Base-by-base conservation (phyloP, 2,329 filamentous ascomycete species). In the Thielaviopsis cerberus region DNA sequence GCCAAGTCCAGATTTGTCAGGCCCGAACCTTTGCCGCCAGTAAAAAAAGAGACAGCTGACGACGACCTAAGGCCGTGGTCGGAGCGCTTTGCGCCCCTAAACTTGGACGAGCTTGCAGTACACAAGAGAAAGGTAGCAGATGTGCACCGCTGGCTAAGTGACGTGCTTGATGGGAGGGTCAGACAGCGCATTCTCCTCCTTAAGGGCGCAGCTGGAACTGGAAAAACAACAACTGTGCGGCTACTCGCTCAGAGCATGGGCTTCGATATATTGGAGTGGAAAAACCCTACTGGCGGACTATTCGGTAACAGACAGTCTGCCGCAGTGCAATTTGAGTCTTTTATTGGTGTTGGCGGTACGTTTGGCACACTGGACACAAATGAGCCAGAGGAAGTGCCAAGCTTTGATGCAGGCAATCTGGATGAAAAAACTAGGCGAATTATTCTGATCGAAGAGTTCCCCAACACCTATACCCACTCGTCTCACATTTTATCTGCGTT, bases 41-140 rank as follows among this genome's bases (percentile, higher is more conserved):
- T n/a, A 22, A 25, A 52, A 13, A 57, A 55, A 27, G 50, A 64
- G 7, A 62, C 63, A 3, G 48, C 65, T 6, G 72, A 74, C 54
- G 74, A 79, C 37, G 83, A 88, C 63, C 70, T 75, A 54, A 78
- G 85, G 56, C 89, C 91, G 2, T 97, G 91, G 91, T 86, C 86
- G 17, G 90, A 96, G 64, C 81, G 83, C 63, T 97, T 88, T 69
- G 83, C 80, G 1, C 91, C 91, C 0, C 65, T 69, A 2, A 85
- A 79, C 63, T 69, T 96, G 13, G 82, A 89, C 17, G 91, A 97
- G 70, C 74, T 98, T 52, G 91, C 86, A 0, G 91, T 98, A 20
- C 90, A 98, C 69, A 96, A 94, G 73, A 92, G 81, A 65, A 98
- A 98, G 69, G 86, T 97, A 5, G 72, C 80, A 1, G 90, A 97